A percentile compares a stretch with the other conserved stretches of the same genome.
phyloP scores from a whole-genome alignment of 148 eudicot genomes.

The Cornus suecica region DNA sequence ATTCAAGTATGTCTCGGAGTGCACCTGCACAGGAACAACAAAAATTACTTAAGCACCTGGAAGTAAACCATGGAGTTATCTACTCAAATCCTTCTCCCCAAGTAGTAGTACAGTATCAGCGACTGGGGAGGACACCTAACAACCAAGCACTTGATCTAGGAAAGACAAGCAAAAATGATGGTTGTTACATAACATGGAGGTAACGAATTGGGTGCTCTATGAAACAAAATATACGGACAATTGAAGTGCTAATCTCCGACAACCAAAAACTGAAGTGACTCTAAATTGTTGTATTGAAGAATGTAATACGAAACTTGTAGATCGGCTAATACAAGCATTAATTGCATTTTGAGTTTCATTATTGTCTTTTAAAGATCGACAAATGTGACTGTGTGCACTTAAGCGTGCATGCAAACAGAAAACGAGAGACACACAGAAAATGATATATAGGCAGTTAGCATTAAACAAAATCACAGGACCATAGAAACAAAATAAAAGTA shows the following conservation, averaged over 20 bases:
- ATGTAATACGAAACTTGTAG: neutral
- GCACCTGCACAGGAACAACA: constrained; percentile 51
- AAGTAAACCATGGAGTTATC: neutral
- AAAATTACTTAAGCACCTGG: neutral
- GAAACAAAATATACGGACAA: neutral
- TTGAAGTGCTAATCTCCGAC: neutral
- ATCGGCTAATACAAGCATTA: neutral
- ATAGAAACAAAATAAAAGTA: too few relatives aligned
- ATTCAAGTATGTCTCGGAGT: constrained; percentile 71
- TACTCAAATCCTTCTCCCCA: neutral
- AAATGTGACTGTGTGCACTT: neutral
- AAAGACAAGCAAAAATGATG: neutral
- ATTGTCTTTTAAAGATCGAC: neutral
- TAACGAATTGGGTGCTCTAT: neutral
- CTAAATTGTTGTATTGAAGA: neutral
- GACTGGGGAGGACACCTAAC: neutral
- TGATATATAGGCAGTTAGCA: neutral
- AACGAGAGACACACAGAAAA: neutral
- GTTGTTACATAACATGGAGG: neutral
- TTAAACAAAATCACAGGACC: neutral
- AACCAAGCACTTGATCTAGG: too few relatives aligned
- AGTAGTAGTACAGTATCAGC: neutral
- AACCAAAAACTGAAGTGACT: constrained; percentile 4
- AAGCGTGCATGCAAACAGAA: neutral
- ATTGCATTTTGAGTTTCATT: neutral